These are phyloP conservation scores for Lepidium aucheri DNA, from an alignment of 345 rosid species.

Conservation along the genomic window DNA sequence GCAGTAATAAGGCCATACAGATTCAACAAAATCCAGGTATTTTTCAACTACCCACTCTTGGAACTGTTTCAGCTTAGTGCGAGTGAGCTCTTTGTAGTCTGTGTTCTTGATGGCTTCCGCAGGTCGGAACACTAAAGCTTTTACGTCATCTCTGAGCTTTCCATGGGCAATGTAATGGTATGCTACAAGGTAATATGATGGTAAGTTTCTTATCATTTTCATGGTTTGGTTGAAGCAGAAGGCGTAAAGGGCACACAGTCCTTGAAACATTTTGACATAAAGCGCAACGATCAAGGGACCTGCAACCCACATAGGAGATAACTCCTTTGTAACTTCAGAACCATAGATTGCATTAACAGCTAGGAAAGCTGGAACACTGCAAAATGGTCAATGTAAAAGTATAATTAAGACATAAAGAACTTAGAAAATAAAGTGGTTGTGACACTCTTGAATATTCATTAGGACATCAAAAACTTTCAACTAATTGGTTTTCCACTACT, in stretches of 20 bases:
- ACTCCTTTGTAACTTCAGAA: conserved; percentile 66
- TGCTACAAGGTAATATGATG: conserved; percentile 45
- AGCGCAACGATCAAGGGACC: conserved; percentile 70
- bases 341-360: conserved; percentile 60
- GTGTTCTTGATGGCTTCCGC: conserved; percentile 48
- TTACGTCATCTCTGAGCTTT: conserved; percentile 51
- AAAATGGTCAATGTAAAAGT: conserved; percentile 12
- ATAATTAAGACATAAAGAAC: conserved; percentile 10
- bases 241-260: conserved; percentile 58
- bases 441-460: background rate
- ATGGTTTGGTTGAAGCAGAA: conserved; percentile 64
- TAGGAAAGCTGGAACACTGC: conserved; percentile 65
- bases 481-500: background rate
- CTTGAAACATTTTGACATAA: conserved; percentile 60
- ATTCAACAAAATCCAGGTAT: conserved; percentile 73
- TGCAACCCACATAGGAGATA: conserved; percentile 68
- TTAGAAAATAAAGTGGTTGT: background rate
- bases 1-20: conserved; percentile 93
- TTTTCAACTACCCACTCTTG: conserved; percentile 58
- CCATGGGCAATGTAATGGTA: conserved; percentile 47
- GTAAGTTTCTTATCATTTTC: conserved; percentile 43
- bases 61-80: conserved; percentile 46
- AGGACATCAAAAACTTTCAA: background rate
- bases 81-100: conserved; percentile 50
- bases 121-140: conserved; percentile 44